Percentiles rank a stretch among this genome's conserved stretches.
phyloP scores from a whole-genome alignment of 768 basidiomycete genomes.

The Punctularia strigosozonata region DNA sequence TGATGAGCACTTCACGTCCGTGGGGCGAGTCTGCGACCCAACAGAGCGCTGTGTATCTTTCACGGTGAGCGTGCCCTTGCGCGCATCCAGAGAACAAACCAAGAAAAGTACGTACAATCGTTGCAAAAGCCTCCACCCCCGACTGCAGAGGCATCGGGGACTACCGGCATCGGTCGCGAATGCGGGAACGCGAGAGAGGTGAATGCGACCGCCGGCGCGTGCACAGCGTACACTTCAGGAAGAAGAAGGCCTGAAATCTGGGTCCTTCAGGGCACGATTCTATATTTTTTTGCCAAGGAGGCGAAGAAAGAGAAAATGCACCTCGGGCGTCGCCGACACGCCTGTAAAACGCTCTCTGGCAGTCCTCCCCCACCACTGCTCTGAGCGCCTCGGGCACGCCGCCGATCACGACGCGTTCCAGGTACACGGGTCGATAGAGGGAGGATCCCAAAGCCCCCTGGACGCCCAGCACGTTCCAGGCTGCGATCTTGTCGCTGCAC shows the following conservation, averaged over 20 bases:
- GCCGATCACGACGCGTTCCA: slow-evolving; percentile 58
- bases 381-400: slow-evolving; percentile 39
- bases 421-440: slow-evolving; percentile 50
- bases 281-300: background rate
- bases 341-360: slow-evolving; percentile 52
- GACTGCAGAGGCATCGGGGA: slow-evolving; percentile 8
- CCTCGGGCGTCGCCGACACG: slow-evolving; percentile 37
- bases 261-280: background rate
- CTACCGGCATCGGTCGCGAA: slow-evolving; percentile 30
- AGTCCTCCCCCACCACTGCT: slow-evolving; percentile 40
- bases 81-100: too few species aligned
- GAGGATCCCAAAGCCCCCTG: slow-evolving; percentile 68
- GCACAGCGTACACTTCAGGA: slow-evolving; percentile 34
- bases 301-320: slow-evolving; percentile 11
- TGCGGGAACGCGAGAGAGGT: slow-evolving; percentile 49
- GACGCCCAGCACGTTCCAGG: slow-evolving; percentile 75
- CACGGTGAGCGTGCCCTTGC: too few species aligned
- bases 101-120: slow-evolving; percentile 40
- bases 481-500: slow-evolving; percentile 90
- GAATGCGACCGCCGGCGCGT: slow-evolving; percentile 42
- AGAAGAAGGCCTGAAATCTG: too few species aligned
- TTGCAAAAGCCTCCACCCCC: slow-evolving; percentile 41
- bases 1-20: slow-evolving; percentile 57
- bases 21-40: slow-evolving; percentile 45
- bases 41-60: slow-evolving; percentile 66